Percentiles rank a stretch among this genome's conserved stretches.
Conservation (phyloP, 345 rosid genomes). For the Bruguiera sexangula region DNA sequence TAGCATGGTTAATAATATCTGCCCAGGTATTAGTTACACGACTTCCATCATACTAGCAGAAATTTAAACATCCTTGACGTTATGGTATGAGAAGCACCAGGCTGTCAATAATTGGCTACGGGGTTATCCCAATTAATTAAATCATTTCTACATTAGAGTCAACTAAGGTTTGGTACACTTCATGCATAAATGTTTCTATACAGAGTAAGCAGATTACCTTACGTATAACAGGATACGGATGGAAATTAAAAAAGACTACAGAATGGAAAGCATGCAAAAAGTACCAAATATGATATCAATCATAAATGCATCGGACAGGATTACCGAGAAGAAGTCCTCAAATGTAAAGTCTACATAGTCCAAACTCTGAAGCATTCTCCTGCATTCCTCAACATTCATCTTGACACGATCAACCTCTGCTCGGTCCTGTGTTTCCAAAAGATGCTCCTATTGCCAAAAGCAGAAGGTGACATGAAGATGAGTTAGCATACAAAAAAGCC, state of each 20-base stretch:
- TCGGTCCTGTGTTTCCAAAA: conserved; percentile 73
- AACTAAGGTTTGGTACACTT: neutral
- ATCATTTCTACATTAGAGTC: neutral
- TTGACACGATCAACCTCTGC: conserved; percentile 84
- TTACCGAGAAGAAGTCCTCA: conserved; percentile 97
- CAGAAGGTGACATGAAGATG: neutral
- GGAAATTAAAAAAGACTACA: neutral
- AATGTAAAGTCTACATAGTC: conserved; percentile 91
- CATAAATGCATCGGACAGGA: neutral
- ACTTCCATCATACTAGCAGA: neutral
- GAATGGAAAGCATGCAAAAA: neutral
- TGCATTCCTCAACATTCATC: conserved; percentile 78
- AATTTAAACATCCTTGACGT: neutral
- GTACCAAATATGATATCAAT: neutral
- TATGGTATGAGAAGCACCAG: too few species aligned
- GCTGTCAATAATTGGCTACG: neutral
- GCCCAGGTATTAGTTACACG: too few species aligned
- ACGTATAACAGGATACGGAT: neutral
- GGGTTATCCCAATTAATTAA: neutral
- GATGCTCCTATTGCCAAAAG: conserved; percentile 61
- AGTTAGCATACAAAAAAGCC: neutral
- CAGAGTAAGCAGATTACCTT: neutral
- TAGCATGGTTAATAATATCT: too few species aligned
- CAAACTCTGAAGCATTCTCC: conserved; percentile 84
- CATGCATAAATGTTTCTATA: neutral